A percentile compares a stretch with the other conserved stretches of the same genome.
Evolutionary conservation across 1,284 basidiomycete genomes (phyloP).

Genomic region (Pyrrhoderma noxium): DNA sequence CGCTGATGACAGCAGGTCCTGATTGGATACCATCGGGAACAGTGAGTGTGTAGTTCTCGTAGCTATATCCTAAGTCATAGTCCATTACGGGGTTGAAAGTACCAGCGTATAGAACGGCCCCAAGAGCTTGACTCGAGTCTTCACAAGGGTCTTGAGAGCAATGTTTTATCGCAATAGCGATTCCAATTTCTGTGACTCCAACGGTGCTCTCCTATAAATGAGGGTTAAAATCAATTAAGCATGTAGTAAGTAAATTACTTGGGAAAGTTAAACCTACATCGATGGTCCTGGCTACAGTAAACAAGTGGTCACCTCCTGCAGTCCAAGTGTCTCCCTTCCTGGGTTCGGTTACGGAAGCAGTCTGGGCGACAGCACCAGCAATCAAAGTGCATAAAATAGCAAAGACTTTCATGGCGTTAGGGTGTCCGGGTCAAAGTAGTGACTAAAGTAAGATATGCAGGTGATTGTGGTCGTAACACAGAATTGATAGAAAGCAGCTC

Average conservation of each 20-base stretch:
- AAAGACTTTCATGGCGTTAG: slow-evolving; percentile 7
- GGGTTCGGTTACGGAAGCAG: slow-evolving; percentile 33
- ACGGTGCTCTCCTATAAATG: slow-evolving; percentile 29
- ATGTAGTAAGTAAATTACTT: background rate
- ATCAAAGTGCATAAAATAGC: slow-evolving; percentile 7
- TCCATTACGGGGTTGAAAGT: slow-evolving; percentile 33
- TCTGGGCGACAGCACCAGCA: slow-evolving; percentile 32
- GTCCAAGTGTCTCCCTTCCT: slow-evolving; percentile 26
- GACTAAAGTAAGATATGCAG: background rate
- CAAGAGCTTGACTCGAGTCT: slow-evolving; percentile 30
- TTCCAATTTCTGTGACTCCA: slow-evolving; percentile 34
- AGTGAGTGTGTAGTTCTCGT: slow-evolving; percentile 46
- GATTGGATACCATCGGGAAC: slow-evolving; percentile 30
- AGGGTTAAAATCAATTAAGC: background rate
- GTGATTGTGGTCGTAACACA: no score
- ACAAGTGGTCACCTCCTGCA: slow-evolving; percentile 32
- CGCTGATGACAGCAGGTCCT: slow-evolving; percentile 33
- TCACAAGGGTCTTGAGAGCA: slow-evolving; percentile 30
- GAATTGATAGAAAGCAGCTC: no score
- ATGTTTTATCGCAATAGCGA: slow-evolving; percentile 35
- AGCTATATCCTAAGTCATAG: slow-evolving; percentile 17
- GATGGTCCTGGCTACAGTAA: slow-evolving; percentile 41
- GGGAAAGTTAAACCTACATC: slow-evolving; percentile 19
- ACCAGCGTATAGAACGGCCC: slow-evolving; percentile 39
- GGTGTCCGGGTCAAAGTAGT: background rate